Conservation (phyloP, 176 grass and related monocot species). For the Carex kokanica region DNA sequence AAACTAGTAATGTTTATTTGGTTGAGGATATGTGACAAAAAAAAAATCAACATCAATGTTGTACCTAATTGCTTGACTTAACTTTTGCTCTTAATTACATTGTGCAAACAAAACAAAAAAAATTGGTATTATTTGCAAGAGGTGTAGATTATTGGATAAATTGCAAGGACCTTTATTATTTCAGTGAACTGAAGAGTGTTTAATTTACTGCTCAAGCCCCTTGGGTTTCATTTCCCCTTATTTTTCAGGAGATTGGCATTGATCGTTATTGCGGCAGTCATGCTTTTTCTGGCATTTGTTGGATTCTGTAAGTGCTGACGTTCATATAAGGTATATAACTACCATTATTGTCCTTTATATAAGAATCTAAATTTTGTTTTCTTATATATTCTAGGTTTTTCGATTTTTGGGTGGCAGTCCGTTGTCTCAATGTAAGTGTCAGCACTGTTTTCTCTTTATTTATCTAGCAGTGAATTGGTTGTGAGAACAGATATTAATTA, state of each 20-base stretch:
- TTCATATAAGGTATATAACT: slow-evolving; percentile 3
- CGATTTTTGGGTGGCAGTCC: slow-evolving; percentile 68
- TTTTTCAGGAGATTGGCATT: slow-evolving; percentile 67
- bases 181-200: neutral
- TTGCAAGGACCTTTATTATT: slow-evolving; percentile 15
- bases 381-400: slow-evolving; percentile 55
- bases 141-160: neutral
- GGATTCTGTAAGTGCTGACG: slow-evolving; percentile 67
- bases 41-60: neutral
- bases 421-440: slow-evolving; percentile 75
- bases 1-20: neutral
- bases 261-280: slow-evolving; percentile 65
- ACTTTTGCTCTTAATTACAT: neutral
- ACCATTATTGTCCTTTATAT: slow-evolving; percentile 2
- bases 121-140: neutral
- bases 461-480: neutral
- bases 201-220: slow-evolving; percentile 4
- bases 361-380: slow-evolving; percentile 32
- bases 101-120: neutral
- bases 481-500: neutral
- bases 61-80: neutral
- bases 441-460: slow-evolving; percentile 22
- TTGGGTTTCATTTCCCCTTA: slow-evolving; percentile 17
- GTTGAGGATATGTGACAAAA: neutral
- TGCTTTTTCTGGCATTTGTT: slow-evolving; percentile 87